These are phyloP conservation scores for Closterium sp. DNA, from an alignment of 139 green algal species.

Conservation along the genomic window DNA sequence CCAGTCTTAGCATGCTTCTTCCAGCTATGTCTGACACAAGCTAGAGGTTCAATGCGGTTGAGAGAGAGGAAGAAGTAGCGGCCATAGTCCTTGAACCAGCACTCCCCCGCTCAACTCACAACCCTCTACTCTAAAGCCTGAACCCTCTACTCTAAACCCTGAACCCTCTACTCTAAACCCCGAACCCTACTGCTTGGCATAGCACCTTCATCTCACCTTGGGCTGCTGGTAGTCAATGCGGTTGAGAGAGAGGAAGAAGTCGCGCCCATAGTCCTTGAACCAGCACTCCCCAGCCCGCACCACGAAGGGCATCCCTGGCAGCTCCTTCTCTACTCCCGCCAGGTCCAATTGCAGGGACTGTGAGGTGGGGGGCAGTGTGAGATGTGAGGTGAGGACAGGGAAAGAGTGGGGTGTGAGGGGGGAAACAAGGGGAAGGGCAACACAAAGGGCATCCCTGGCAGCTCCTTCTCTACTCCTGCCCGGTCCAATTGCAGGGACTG, in stretches of 20 bases:
- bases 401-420: too few relatives aligned
- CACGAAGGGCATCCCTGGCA: slow-evolving; percentile 33
- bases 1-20: not conserved
- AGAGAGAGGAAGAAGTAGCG: slow-evolving; percentile 22
- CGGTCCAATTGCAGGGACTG: slow-evolving; percentile 42
- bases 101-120: not conserved
- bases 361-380: not conserved
- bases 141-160: slow-evolving; percentile 30
- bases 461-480: slow-evolving; percentile 14
- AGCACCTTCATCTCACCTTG: not conserved
- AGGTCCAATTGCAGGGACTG: slow-evolving; percentile 43
- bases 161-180: slow-evolving; percentile 15
- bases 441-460: slow-evolving; percentile 34
- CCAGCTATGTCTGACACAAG: not conserved
- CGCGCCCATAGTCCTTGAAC: slow-evolving; percentile 31
- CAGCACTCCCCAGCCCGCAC: slow-evolving; percentile 19
- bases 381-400: too few relatives aligned
- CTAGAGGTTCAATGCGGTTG: not conserved
- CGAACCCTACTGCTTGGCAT: not conserved
- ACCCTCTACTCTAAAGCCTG: not conserved
- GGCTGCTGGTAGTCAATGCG: not conserved
- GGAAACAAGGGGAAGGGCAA: not conserved
- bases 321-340: slow-evolving; percentile 7
- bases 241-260: slow-evolving; percentile 25
- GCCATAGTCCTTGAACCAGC: slow-evolving; percentile 37